Evolutionary conservation across 1,139 yeast species (phyloP), one percentile per base, ranked within the genome.

Genomic region (Pichia sp.): DNA sequence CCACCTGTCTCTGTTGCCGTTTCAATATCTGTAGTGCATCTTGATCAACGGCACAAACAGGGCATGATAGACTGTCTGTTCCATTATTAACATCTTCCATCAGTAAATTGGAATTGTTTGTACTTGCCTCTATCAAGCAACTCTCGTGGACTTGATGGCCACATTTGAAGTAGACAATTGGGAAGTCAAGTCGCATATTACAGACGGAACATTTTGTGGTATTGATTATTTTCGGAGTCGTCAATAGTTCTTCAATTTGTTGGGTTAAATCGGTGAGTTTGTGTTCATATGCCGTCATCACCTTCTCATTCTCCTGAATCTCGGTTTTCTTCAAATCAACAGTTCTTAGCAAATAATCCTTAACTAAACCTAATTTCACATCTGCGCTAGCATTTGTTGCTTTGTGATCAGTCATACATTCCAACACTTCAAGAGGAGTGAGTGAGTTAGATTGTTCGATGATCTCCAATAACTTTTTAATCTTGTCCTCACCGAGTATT

Each of bases 71-170:
- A n/a, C 16, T 18, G 9, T n/a, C 34, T 16, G 18, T 34, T 5
- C 38, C 37, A 5, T 27, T 22, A 9, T 37, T 43, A 20, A 27
- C 33, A 11, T 37, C 44, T 14, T 32, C 33, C 12, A 20, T 17
- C 6, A 15, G 11, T 2, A 23, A 49, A 51, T 22, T 51, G 15
- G 22, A 17, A 34, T 30, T 27, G 12, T 17, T 21, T 2, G 20
- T 27, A 34, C 12, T 32, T 5, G 28, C 33, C 18, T 40, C 46
- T 16, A 42, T 34, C 17, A 91, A 59, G 52, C 98, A 93, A 35
- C 84, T 66, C 48, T 82, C 86, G 55, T 91, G 98, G 53, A 75
- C 87, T 4, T 94, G 77, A 52, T 91, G 98, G 36, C 72, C 72
- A 61, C 98, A 91, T 43, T 78, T 75, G 63, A 88, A 93, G 51